phyloP scores from a whole-genome alignment of 2,329 filamentous ascomycete genomes.

The Aspergillus sp. region DNA sequence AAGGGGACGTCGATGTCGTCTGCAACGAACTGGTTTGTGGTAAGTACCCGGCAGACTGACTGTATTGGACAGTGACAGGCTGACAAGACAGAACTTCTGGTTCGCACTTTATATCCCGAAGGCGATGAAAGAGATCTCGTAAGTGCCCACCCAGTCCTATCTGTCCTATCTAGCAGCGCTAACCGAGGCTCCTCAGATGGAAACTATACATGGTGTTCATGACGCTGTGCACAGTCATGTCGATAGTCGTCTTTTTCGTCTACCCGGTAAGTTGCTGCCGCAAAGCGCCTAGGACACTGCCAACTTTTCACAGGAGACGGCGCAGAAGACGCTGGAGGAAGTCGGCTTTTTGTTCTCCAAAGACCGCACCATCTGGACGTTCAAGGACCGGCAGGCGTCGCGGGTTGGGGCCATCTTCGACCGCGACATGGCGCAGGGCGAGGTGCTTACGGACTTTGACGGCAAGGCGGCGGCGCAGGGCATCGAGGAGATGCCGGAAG shows the following conservation, averaged over 20 bases:
- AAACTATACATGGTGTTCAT: conserved; percentile 17
- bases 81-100: conserved; percentile 14
- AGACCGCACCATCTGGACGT: conserved; percentile 12
- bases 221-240: conserved; percentile 14
- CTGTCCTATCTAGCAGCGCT: background rate
- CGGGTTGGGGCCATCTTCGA: conserved; percentile 17
- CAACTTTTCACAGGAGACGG: conserved; percentile 17
- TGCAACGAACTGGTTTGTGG: conserved; percentile 20
- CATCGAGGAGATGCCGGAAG: background rate
- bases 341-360: conserved; percentile 14
- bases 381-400: conserved; percentile 10
- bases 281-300: no score
- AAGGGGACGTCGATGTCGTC: conserved; percentile 14
- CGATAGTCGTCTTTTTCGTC: conserved; percentile 13
- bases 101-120: conserved; percentile 18
- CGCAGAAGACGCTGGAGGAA: conserved; percentile 14
- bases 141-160: conserved; percentile 1
- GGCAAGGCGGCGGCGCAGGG: background rate
- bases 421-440: conserved; percentile 13
- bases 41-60: no score
- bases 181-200: conserved; percentile 7
- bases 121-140: conserved; percentile 16
- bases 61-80: background rate
- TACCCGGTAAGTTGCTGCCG: conserved; percentile 14
- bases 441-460: conserved; percentile 27